Percentiles rank a stretch among this genome's conserved stretches.
Conservation (phyloP, 2,329 filamentous ascomycete species). For the Aspergillus sp. region DNA sequence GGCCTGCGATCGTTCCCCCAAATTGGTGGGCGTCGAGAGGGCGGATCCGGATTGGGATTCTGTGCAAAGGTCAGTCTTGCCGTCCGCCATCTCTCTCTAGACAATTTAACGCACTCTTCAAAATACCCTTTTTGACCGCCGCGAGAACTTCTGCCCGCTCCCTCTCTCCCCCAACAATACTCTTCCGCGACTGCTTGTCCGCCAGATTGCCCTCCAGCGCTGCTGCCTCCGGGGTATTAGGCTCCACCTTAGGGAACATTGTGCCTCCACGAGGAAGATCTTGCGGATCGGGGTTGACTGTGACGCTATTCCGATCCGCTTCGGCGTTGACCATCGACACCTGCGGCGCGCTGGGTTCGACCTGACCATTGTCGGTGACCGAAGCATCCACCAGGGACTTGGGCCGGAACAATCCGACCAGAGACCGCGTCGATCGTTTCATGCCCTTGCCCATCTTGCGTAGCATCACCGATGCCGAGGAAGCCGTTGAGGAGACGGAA, state of each 20-base stretch:
- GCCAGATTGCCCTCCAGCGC: conserved; percentile 25
- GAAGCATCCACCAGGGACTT: conserved; percentile 79
- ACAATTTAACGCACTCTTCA: conserved; percentile 62
- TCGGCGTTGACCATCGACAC: conserved; percentile 95
- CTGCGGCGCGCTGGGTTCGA: conserved; percentile 64
- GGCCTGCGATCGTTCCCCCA: conserved; percentile 52
- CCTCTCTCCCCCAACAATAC: conserved; percentile 80
- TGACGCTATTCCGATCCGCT: conserved; percentile 77
- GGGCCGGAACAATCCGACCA: conserved; percentile 88
- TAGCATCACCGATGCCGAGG: conserved; percentile 49
- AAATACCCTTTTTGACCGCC: conserved; percentile 86
- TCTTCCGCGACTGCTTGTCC: conserved; percentile 59
- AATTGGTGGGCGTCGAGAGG: conserved; percentile 58
- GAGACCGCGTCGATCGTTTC: conserved; percentile 83
- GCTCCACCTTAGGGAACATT: conserved; percentile 75
- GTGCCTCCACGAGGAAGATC: conserved; percentile 63
- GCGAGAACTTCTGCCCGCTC: conserved; percentile 88
- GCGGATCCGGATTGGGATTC: conserved; percentile 50
- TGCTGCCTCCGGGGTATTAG: conserved; percentile 62
- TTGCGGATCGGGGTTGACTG: conserved; percentile 58
- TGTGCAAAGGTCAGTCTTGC: conserved; percentile 9
- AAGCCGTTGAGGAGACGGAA: conserved; percentile 42
- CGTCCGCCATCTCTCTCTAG: neutral
- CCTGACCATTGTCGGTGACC: conserved; percentile 54
- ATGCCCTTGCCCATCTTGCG: conserved; percentile 98